A percentile compares a stretch with the other conserved stretches of the same genome.
Conservation (phyloP, 208 protist genomes). For the Acanthamoeba divionensis region DNA sequence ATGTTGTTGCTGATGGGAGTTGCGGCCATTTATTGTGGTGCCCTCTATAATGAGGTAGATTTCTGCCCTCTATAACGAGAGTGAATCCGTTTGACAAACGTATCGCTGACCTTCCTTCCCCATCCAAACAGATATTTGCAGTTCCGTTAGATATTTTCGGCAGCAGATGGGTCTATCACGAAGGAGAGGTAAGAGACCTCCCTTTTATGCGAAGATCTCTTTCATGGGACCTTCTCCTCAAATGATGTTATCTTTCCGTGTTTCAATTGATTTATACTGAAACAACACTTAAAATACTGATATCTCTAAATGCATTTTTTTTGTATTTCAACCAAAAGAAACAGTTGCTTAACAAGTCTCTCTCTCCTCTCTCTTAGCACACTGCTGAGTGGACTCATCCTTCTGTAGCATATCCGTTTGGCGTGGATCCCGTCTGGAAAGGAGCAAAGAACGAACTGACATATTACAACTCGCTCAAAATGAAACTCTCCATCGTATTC, state of each 20-base stretch:
- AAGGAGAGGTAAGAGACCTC: no score
- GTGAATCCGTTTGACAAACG: no score
- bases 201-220: no score
- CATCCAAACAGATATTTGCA: no score
- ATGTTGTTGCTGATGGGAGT: slow-evolving; percentile 94
- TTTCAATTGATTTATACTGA: no score
- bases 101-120: no score
- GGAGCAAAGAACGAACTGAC: slow-evolving; percentile 94
- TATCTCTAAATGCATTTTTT: no score
- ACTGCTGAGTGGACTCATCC: slow-evolving; percentile 9
- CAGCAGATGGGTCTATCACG: slow-evolving; percentile 41
- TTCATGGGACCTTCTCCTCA: no score
- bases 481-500: slow-evolving; percentile 97
- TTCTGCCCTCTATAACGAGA: slow-evolving; percentile 76
- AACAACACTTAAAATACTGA: no score
- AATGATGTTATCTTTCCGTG: not conserved
- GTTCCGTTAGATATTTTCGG: slow-evolving; percentile 66
- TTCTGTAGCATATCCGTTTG: slow-evolving; percentile 69
- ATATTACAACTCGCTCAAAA: slow-evolving; percentile 98
- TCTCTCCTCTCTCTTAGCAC: not conserved
- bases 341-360: not conserved
- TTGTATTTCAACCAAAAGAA: slow-evolving; percentile 44
- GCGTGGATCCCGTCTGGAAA: slow-evolving; percentile 83
- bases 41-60: slow-evolving; percentile 97
- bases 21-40: slow-evolving; percentile 94